Conservation (phyloP, 768 basidiomycete genomes). For the Amanita polypyramis region DNA sequence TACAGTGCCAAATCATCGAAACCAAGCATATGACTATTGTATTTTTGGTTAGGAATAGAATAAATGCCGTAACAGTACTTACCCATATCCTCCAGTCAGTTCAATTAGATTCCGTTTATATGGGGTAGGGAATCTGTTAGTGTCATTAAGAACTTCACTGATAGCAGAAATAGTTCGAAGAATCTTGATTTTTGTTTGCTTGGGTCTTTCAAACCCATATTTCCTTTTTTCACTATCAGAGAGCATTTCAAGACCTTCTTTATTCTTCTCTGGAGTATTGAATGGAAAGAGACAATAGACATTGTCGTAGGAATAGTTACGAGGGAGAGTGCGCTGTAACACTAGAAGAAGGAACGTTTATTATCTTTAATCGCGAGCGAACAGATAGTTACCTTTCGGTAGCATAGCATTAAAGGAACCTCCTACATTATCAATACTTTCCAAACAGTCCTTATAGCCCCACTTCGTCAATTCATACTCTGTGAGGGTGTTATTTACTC, state of each 20-base stretch:
- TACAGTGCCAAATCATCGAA: conserved; percentile 13
- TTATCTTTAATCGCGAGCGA: not conserved
- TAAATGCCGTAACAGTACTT: not conserved
- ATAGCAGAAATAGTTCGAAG: conserved; percentile 11
- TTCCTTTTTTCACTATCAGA: not conserved
- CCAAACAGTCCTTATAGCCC: conserved; percentile 14
- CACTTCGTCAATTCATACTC: conserved; percentile 12
- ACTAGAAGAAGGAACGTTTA: conserved; percentile 8
- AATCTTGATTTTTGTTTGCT: conserved; percentile 1
- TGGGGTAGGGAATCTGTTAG: conserved; percentile 9
- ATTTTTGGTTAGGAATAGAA: not conserved
- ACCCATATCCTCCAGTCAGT: conserved; percentile 15
- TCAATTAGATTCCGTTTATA: conserved; percentile 10
- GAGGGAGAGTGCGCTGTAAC: conserved; percentile 15
- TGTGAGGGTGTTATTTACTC: not conserved
- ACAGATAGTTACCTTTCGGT: conserved; percentile 12
- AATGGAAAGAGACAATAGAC: conserved; percentile 17
- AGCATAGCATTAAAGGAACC: conserved; percentile 14
- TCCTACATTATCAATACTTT: conserved; percentile 4
- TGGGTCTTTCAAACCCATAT: conserved; percentile 8
- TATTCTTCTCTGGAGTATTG: conserved; percentile 6
- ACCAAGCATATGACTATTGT: conserved; percentile 13
- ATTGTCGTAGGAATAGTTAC: conserved; percentile 14
- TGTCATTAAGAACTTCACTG: conserved; percentile 13
- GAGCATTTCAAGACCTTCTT: not conserved